phyloP scores from a whole-genome alignment of 2,329 filamentous ascomycete genomes.

The Knoxdaviesia capensis region DNA sequence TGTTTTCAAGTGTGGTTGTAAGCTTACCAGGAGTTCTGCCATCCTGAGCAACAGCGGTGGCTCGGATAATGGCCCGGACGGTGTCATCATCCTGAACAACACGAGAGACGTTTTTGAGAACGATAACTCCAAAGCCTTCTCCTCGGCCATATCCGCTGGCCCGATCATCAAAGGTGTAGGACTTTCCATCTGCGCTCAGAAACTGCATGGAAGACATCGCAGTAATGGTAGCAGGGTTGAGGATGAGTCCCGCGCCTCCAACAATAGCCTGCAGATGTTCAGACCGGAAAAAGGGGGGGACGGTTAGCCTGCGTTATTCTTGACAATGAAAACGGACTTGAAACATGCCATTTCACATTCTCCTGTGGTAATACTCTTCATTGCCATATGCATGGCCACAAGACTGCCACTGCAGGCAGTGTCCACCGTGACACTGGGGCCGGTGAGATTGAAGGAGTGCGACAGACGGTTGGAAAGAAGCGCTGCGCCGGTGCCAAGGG shows the following conservation, averaged over 20 bases:
- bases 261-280: conserved; percentile 20
- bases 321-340: conserved; percentile 18
- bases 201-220: conserved; percentile 34
- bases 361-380: conserved; percentile 13
- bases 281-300: conserved; percentile 3
- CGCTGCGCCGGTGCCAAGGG: conserved; percentile 30
- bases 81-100: conserved; percentile 39
- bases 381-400: conserved; percentile 31
- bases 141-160: conserved; percentile 45
- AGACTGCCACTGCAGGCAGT: conserved; percentile 38
- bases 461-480: conserved; percentile 35
- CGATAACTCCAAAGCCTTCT: conserved; percentile 38
- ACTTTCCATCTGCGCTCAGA: conserved; percentile 27
- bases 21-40: conserved; percentile 29
- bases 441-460: conserved; percentile 31
- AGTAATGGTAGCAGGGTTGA: conserved; percentile 33
- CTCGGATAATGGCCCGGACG: conserved; percentile 33
- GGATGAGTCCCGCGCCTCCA: conserved; percentile 29
- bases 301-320: too few relatives aligned
- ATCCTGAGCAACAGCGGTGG: conserved; percentile 33
- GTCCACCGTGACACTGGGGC: conserved; percentile 35
- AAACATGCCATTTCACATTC: conserved; percentile 18
- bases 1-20: too few relatives aligned
- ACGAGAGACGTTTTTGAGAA: conserved; percentile 37
- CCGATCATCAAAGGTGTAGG: conserved; percentile 32